Evolutionary conservation across 305 asterid species (phyloP), one percentile per base, ranked within the genome.

Genomic region (Fraxinus sp.): DNA sequence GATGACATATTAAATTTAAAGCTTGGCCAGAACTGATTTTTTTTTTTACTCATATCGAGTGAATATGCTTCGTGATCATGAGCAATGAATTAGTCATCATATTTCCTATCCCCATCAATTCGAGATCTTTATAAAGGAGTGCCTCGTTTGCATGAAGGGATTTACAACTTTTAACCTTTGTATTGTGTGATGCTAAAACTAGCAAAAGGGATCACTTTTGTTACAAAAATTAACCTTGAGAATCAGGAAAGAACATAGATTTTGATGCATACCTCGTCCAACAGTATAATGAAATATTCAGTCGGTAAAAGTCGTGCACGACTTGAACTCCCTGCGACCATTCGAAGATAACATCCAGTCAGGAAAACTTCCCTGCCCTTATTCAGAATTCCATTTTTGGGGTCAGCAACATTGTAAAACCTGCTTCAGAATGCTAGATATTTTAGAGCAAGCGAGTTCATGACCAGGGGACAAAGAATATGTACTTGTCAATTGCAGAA

Each of bases 311-410:
- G 97, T 36, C 99, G 93, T 77, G 92, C 84, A 18, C 84, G 85
- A 64, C 82, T 88, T 18, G 89, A 87, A 77, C 83, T 85, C 81
- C 94, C 94, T 24, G 86, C 37, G 80, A 95, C 83, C 82, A 88
- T 90, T 84, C 97, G 93, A 82, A 94, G 97, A 90, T 91, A 90
- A 90, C 99, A 96, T 82, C 99, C 99, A 22, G 98, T 92, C 83
- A 96, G 89, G 83, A 92, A 88, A 88, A 92, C 91, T 89, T 96
- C 97, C 52, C 97, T 91, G 26, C 99, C 98, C 91, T 92, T 93
- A 89, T 85, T 93, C 84, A 96, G 85, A 85, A 92, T 88, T 83
- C 98, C 98, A 85, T 87, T 91, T 37, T 84, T 86, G 55, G 91
- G 94, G 89, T 93, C 96, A 72, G 92, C 98, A 82, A 96, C 92